Evolutionary conservation across 129 eudicot genomes (phyloP).

Genomic region (Arctium minus): DNA sequence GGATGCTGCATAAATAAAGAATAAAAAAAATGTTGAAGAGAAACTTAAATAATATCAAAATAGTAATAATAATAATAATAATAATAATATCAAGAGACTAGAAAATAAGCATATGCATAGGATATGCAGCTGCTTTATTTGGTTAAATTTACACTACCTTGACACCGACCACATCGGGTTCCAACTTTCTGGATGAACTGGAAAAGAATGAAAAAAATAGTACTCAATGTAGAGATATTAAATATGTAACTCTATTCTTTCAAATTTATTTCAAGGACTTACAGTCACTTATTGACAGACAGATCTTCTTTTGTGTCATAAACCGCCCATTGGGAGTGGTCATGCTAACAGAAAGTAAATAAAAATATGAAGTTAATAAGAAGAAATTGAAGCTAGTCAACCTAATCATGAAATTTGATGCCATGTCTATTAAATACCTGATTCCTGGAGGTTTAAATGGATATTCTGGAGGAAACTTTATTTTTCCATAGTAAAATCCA

Average conservation of each 20-base stretch:
- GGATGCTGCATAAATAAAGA: conserved; percentile 66
- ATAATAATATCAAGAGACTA: conserved; percentile 19
- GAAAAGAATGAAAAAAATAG: not conserved
- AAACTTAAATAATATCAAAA: not conserved
- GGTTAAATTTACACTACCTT: conserved; percentile 46
- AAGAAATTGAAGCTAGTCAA: not conserved
- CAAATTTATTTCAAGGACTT: conserved; percentile 34
- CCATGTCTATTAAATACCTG: conserved; percentile 39
- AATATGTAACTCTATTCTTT: not conserved
- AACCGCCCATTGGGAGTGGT: conserved; percentile 98
- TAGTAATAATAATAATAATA: conserved; percentile 10
- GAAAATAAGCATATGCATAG: not conserved
- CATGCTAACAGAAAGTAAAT: conserved; percentile 56
- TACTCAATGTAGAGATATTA: not conserved
- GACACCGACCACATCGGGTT: conserved; percentile 99
- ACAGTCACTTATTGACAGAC: conserved; percentile 98
- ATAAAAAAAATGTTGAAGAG: not conserved
- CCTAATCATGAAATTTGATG: not conserved
- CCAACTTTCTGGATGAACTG: conserved; percentile 99
- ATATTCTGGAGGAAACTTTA: conserved; percentile 91
- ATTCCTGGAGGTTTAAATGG: conserved; percentile 98
- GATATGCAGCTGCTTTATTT: not conserved
- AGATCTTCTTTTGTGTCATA: conserved; percentile 86
- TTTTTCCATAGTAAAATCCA: conserved; percentile 96
- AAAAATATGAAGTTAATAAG: not conserved